Base-by-base conservation (phyloP, 768 basidiomycete species). In the Neoboletus brunneissimus region DNA sequence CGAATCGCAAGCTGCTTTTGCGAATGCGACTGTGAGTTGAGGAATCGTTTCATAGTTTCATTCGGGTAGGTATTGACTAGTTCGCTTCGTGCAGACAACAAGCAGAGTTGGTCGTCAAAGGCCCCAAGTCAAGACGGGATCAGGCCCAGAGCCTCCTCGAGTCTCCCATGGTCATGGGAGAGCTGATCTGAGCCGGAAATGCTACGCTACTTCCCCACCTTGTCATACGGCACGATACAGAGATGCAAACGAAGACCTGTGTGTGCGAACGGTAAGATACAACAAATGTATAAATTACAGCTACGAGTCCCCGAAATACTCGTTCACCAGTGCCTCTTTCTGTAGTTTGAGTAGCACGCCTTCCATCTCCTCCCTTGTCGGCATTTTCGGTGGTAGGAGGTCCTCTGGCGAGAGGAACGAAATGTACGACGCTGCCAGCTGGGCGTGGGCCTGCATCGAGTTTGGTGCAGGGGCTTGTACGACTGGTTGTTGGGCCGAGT, bases 261-360 rank as follows among this genome's bases (percentile, higher is more conserved):
- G 18, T 8, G 18, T 48, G 35, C 4, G 23, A 40, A n/a, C 40
- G 55, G 37, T 46, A 40, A 46, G 48, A 55, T 52, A 56, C 44
- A 59, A 55, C 42, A 56, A 15, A 52, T 54, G 49, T 44, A 59
- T 59, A 60, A 56, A 51, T 58, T 55, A 64, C 31, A 47, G 34
- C 38, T 58, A 48, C 34, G 58, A 58, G 44, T 79, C 76, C n/a
- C 82, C 85, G 62, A 83, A 79, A 60, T 87, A 87, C 69, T 97
- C 92, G 64, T 91, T 87, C 53, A 92, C 83, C 43, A 96, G 72
- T 22, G 87, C 87, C 73, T 86, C 81, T 75, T 96, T 95, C 67
- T 88, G 79, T 59, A 94, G 75, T 27, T 80, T 81, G 54, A 97
- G 77, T 52, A 97, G 69, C 11, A 89, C 81, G 22, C 72, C 69